phyloP scores from a whole-genome alignment of 306 rosid species.

The Sesbania bispinosa region DNA sequence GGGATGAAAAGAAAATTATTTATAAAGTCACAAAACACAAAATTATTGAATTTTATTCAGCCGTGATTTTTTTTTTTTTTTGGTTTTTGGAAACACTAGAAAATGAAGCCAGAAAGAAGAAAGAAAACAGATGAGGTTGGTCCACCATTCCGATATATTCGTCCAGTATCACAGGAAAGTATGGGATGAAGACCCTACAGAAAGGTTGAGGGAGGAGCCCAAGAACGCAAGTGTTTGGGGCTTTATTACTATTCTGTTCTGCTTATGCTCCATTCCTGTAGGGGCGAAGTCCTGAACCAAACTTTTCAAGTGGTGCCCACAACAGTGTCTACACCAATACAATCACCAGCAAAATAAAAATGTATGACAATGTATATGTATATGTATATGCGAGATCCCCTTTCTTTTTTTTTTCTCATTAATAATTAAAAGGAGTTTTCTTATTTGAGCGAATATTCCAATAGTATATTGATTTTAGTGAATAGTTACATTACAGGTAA shows the following conservation, averaged over 20 bases:
- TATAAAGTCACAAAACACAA: background rate
- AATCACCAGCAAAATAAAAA: background rate
- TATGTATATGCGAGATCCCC: background rate
- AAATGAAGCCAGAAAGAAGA: background rate
- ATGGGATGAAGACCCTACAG: conserved; percentile 16
- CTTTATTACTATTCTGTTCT: background rate
- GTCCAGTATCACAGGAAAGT: background rate
- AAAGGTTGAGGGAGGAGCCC: conserved; percentile 1
- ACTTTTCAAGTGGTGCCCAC: background rate
- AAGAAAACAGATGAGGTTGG: conserved; percentile 16
- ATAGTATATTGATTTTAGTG: no score
- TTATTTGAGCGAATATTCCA: no score
- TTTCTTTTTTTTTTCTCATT: background rate
- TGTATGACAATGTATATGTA: background rate
- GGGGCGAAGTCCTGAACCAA: background rate
- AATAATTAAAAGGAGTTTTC: background rate
- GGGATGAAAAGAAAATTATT: background rate
- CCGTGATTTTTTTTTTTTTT: background rate
- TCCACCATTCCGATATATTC: conserved; percentile 13
- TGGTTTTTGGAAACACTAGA: background rate
- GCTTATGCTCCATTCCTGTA: background rate
- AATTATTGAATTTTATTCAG: background rate
- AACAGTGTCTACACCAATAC: background rate
- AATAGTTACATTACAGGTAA: no score
- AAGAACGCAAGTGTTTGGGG: background rate